A percentile compares a stretch with the other conserved stretches of the same genome.
Conservation (phyloP, 179 eudicot species). For the Camellia oleifera region DNA sequence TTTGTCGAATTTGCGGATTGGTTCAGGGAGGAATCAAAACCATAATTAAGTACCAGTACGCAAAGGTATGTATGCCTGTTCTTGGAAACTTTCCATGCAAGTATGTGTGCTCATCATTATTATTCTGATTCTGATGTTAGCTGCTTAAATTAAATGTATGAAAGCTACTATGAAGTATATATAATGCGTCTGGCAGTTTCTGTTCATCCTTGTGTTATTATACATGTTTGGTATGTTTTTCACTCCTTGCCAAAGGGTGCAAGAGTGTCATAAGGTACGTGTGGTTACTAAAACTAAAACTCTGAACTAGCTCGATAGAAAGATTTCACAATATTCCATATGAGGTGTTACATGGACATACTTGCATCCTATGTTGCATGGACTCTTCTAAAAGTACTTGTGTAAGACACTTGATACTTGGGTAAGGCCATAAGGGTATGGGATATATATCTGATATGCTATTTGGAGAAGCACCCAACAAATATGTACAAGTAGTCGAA, state of each 20-base stretch:
- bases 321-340: not conserved
- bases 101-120: not conserved
- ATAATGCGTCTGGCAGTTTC: not conserved
- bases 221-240: not conserved
- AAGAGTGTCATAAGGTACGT: no score
- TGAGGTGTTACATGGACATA: not conserved
- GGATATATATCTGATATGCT: no score
- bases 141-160: not conserved
- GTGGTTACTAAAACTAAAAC: not conserved
- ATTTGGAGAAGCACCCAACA: no score
- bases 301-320: not conserved
- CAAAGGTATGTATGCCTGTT: conserved; percentile 50
- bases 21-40: conserved; percentile 72
- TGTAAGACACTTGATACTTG: no score
- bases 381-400: no score
- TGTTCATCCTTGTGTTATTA: not conserved
- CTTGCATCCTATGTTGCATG: not conserved
- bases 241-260: not conserved
- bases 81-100: not conserved
- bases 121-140: not conserved
- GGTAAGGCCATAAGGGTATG: no score
- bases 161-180: not conserved
- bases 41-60: conserved; percentile 80
- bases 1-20: conserved; percentile 94
- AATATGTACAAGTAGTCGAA: no score